Base-by-base conservation (phyloP, 495 filamentous ascomycete genomes). In the Aspergillus sclerotioniger region DNA sequence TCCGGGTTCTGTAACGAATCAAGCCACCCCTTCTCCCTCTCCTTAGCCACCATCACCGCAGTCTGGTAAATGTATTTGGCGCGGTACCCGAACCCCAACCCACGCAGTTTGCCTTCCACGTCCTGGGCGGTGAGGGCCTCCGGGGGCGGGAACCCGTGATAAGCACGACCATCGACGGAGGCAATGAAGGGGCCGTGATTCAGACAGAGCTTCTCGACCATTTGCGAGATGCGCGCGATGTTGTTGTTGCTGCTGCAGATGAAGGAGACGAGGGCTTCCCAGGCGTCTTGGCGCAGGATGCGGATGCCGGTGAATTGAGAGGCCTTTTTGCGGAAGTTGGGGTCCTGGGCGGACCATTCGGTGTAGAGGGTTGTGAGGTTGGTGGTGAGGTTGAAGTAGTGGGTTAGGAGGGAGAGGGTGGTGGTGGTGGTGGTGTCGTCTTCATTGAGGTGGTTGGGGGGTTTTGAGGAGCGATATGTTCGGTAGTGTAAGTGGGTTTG, bases 201-300 rank as follows among this genome's bases (percentile, higher is more conserved):
- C 15, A 82, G 55, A 68, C 94, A 98, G 8, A 99, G 78, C 62
- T 96, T 98, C 56, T 92, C 84, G 19, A 97, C 90, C 94, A 99
- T 98, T 68, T 92, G 89, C 12, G 88, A 90, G 63, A 99, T 99
- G 25, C 94, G 87, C 5, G 84, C 79, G 56, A 99, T 99, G 67
- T 99, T 96, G 72, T 99, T 99, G 73, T 99, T 99, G 73, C 90
- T 95, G 70, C 92, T 96, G 80, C 94, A 98, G 55, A 99, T 97
- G 69, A 99, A 99, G 31, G 87, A 86, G 13, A 99, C 77, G 3
- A 99, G 76, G 6, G 95, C 86, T 72, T 99, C 94, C 95, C 94
- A 99, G 8, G 94, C 84, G 76, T 96, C 92, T 70, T 99, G 94
- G 60, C 86, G 88, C 6, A 99, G 80, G 58, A 98, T 96, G n/a